phyloP scores from a whole-genome alignment of 106 monocot species.

The Phalaenopsis equestris region DNA sequence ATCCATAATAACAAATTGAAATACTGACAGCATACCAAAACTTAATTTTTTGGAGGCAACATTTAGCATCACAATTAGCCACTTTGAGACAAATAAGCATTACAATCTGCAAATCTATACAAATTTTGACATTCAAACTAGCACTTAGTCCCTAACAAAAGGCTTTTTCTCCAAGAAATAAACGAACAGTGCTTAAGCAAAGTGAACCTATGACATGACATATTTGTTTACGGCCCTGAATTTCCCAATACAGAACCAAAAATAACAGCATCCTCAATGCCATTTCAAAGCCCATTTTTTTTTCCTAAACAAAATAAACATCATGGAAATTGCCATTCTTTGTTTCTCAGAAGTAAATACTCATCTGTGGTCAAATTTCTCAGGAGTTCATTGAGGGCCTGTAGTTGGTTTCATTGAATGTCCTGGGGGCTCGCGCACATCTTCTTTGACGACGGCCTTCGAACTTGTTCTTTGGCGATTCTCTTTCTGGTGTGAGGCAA shows the following conservation, averaged over 20 bases:
- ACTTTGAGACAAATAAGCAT: not conserved
- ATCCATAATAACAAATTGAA: no score
- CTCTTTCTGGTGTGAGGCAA: not conserved
- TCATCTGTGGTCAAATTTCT: not conserved
- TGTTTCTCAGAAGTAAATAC: not conserved
- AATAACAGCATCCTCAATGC: not conserved
- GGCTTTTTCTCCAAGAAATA: not conserved
- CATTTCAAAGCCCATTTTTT: not conserved
- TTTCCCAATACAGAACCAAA: not conserved
- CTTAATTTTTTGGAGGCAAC: no score
- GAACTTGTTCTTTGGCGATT: slow-evolving; percentile 2
- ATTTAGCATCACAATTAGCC: no score
- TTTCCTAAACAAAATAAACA: slow-evolving; percentile 1
- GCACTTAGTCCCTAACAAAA: not conserved
- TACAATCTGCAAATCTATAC: not conserved
- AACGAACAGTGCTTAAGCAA: not conserved
- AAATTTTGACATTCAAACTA: not conserved
- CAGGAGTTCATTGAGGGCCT: not conserved
- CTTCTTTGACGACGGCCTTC: slow-evolving; percentile 9
- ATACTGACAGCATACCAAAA: no score
- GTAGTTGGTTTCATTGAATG: not conserved
- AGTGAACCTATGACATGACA: not conserved
- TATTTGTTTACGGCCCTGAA: not conserved
- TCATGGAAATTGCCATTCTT: not conserved
- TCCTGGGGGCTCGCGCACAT: not conserved